Percentiles rank a stretch among this genome's conserved stretches.
Evolutionary conservation across 169 alveolate genomes (phyloP).

Genomic region (Plasmodium inui): DNA sequence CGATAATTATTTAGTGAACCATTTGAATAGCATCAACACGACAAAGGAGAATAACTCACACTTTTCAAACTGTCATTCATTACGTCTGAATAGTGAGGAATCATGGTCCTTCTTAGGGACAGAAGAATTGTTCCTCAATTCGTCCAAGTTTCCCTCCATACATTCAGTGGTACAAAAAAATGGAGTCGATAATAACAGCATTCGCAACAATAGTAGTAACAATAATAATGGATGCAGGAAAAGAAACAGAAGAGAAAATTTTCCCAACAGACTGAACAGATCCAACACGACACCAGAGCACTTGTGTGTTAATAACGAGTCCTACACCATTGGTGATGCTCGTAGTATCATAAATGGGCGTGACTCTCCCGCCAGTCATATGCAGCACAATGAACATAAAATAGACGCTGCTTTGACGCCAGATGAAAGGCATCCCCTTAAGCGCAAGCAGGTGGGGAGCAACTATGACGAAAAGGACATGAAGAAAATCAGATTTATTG

Average conservation of each 20-base stretch:
- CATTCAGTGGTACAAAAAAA: constrained; percentile 50
- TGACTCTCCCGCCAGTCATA: background rate
- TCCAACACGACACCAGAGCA: constrained; percentile 43
- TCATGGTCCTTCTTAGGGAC: constrained; percentile 50
- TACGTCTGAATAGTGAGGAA: constrained; percentile 49
- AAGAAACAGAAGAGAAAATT: background rate
- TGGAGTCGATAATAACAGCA: background rate
- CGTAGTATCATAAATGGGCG: background rate
- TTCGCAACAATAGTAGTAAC: background rate
- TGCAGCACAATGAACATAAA: background rate
- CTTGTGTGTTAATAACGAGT: constrained; percentile 14
- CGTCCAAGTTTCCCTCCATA: constrained; percentile 67
- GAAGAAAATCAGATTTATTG: constrained; percentile 4
- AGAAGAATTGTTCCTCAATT: constrained; percentile 66
- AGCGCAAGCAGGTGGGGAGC: constrained; percentile 8
- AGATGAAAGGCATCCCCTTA: background rate
- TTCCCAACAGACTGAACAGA: constrained; percentile 27
- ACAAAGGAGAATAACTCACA: constrained; percentile 52
- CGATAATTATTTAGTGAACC: constrained; percentile 44
- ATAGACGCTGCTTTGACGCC: background rate
- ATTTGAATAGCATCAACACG: constrained; percentile 46
- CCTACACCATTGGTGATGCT: background rate
- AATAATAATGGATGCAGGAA: background rate
- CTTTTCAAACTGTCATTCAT: constrained; percentile 50
- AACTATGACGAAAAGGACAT: constrained; percentile 24